These are phyloP conservation scores for Cynara cardunculus DNA, from an alignment of 129 eudicot genomes.

Conservation along the genomic window DNA sequence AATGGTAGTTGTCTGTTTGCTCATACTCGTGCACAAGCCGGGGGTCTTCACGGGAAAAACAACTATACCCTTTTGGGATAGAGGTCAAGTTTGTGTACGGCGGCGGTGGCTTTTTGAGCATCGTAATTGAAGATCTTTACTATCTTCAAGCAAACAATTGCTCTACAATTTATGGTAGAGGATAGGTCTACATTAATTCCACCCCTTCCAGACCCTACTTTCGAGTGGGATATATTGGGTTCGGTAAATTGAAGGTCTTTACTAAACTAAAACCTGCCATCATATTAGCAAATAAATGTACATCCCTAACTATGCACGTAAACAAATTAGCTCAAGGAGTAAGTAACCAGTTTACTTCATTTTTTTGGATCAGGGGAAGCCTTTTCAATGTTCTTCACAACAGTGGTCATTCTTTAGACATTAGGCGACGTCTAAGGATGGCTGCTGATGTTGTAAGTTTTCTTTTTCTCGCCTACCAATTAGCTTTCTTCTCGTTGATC, in stretches of 20 bases:
- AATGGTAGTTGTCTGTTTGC: background rate
- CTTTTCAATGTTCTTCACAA: conserved; percentile 78
- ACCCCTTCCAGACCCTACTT: background rate
- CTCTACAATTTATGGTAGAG: background rate
- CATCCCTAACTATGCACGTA: background rate
- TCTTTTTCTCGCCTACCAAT: background rate
- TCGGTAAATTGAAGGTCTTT: background rate
- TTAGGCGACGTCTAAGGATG: conserved; percentile 70
- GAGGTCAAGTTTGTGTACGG: background rate
- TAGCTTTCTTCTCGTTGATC: background rate
- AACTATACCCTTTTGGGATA: background rate
- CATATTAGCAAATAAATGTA: background rate
- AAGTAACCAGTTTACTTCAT: conserved; percentile 14
- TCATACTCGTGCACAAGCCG: background rate
- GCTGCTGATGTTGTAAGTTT: conserved; percentile 82
- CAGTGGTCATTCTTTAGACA: conserved; percentile 54
- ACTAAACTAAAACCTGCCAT: background rate
- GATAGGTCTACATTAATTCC: background rate
- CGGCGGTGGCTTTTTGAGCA: background rate
- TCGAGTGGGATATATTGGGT: background rate
- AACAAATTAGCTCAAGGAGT: background rate
- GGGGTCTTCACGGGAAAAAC: background rate
- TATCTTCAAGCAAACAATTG: background rate
- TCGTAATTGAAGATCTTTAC: background rate
- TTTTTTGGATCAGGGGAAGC: conserved; percentile 64